Evolutionary conservation across 352 stramenopile species (phyloP).

Genomic region (Bremia lactucae): DNA sequence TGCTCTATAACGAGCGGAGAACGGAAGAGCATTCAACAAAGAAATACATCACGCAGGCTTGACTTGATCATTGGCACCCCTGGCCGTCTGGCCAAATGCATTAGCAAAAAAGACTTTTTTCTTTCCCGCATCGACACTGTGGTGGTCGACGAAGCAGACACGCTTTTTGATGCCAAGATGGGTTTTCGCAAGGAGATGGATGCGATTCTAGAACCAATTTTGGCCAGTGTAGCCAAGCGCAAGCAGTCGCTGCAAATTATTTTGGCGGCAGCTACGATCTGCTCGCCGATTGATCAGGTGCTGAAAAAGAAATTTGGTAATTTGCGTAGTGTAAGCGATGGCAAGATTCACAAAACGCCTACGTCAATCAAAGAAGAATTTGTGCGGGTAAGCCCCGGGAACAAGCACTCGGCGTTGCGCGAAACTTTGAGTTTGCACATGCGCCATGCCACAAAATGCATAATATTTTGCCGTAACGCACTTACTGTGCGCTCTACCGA

Average conservation of each 20-base stretch:
- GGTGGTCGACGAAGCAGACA: slow-evolving; percentile 74
- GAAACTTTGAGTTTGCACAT: slow-evolving; percentile 38
- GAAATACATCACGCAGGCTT: slow-evolving; percentile 32
- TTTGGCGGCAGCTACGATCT: slow-evolving; percentile 62
- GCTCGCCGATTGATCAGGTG: slow-evolving; percentile 56
- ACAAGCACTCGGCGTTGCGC: slow-evolving; percentile 60
- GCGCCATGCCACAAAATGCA: slow-evolving; percentile 35
- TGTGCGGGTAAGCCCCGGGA: slow-evolving; percentile 44
- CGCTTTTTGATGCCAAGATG: slow-evolving; percentile 74
- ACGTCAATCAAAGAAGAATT: slow-evolving; percentile 51
- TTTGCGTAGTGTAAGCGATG: slow-evolving; percentile 49
- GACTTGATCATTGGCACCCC: slow-evolving; percentile 73
- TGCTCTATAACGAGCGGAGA: slow-evolving; percentile 53
- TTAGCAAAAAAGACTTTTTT: slow-evolving; percentile 59
- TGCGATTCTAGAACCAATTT: slow-evolving; percentile 49
- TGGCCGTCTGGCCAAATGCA: slow-evolving; percentile 59
- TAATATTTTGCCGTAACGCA: slow-evolving; percentile 71
- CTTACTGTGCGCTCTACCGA: slow-evolving; percentile 66
- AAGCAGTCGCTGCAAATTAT: slow-evolving; percentile 48
- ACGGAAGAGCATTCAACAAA: slow-evolving; percentile 55
- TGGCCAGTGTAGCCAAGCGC: slow-evolving; percentile 52
- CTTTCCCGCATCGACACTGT: slow-evolving; percentile 63
- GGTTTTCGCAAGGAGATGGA: slow-evolving; percentile 70
- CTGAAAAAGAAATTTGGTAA: slow-evolving; percentile 59
- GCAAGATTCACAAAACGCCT: slow-evolving; percentile 62